Conservation (phyloP, 345 rosid genomes). For the Litchi chinensis region DNA sequence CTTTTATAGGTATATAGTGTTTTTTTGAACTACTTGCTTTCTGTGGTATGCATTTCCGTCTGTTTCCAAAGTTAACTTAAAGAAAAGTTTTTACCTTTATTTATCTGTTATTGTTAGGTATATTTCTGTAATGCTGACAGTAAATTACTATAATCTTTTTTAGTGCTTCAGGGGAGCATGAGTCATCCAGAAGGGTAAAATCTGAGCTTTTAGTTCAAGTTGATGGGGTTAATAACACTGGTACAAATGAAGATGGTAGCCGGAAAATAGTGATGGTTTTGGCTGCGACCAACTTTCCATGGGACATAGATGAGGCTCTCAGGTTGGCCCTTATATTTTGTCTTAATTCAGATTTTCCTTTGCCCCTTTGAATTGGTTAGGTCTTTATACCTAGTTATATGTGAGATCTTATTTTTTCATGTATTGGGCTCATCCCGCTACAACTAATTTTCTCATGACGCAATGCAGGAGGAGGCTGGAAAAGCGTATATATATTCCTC, state of each 20-base stretch:
- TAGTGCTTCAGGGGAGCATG: slow-evolving; percentile 98
- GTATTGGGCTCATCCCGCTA: not conserved
- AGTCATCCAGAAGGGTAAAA: slow-evolving; percentile 98
- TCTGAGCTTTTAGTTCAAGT: slow-evolving; percentile 99
- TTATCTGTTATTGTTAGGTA: not conserved
- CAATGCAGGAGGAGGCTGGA: slow-evolving; percentile 96
- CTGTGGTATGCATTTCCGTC: not conserved
- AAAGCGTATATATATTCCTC: slow-evolving; percentile 97
- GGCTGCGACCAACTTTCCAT: slow-evolving; percentile 98
- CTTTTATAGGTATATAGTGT: not conserved
- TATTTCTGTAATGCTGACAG: not conserved
- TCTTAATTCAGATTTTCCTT: not conserved
- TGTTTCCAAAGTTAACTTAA: not conserved
- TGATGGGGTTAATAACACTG: slow-evolving; percentile 91
- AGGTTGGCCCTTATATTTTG: slow-evolving; percentile 47
- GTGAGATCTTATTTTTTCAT: slow-evolving; percentile 16
- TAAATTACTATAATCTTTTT: slow-evolving; percentile 10
- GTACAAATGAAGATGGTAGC: slow-evolving; percentile 95
- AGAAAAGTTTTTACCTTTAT: not conserved
- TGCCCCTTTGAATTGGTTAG: not conserved
- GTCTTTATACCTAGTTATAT: not conserved
- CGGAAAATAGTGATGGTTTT: slow-evolving; percentile 97
- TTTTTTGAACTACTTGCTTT: not conserved
- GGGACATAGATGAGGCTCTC: slow-evolving; percentile 99
- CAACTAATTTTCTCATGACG: slow-evolving; percentile 16